Conservation (phyloP, 331 rosid species). For the Cydonia oblonga region DNA sequence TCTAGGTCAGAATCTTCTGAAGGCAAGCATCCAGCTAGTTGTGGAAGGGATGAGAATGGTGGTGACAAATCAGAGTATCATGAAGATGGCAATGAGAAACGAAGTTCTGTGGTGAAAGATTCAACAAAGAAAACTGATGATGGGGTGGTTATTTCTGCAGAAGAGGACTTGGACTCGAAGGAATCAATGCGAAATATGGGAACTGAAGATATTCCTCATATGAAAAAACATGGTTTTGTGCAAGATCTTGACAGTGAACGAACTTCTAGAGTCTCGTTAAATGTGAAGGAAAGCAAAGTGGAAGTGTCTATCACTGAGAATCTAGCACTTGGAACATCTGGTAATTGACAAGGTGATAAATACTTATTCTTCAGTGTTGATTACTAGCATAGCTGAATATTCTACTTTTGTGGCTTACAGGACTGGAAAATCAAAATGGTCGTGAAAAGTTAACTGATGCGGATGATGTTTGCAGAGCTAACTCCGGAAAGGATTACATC, state of each 20-base stretch:
- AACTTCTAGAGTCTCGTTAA: constrained; percentile 16
- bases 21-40: constrained; percentile 27
- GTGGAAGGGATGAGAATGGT: constrained; percentile 31
- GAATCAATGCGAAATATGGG: constrained; percentile 19
- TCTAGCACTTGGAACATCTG: constrained; percentile 20
- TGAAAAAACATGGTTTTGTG: constrained; percentile 15
- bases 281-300: constrained; percentile 27
- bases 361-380: neutral
- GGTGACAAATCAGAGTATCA: constrained; percentile 19
- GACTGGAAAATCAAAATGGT: constrained; percentile 23
- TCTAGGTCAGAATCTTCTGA: constrained; percentile 34
- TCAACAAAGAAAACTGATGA: constrained; percentile 14
- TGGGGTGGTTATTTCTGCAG: constrained; percentile 20
- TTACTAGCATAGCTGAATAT: constrained; percentile 10
- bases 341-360: constrained; percentile 24
- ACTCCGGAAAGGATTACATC: constrained; percentile 8
- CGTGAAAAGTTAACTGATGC: constrained; percentile 25
- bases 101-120: constrained; percentile 12
- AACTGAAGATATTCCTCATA: constrained; percentile 11
- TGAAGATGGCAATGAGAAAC: constrained; percentile 22
- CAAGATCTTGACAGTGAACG: constrained; percentile 4
- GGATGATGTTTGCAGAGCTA: constrained; percentile 20
- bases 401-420: constrained; percentile 30
- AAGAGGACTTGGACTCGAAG: constrained; percentile 16
- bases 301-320: constrained; percentile 28